A percentile compares a stretch with the other conserved stretches of the same genome.
Conservation (phyloP, 441 rosid species). For the Populus hybrid region DNA sequence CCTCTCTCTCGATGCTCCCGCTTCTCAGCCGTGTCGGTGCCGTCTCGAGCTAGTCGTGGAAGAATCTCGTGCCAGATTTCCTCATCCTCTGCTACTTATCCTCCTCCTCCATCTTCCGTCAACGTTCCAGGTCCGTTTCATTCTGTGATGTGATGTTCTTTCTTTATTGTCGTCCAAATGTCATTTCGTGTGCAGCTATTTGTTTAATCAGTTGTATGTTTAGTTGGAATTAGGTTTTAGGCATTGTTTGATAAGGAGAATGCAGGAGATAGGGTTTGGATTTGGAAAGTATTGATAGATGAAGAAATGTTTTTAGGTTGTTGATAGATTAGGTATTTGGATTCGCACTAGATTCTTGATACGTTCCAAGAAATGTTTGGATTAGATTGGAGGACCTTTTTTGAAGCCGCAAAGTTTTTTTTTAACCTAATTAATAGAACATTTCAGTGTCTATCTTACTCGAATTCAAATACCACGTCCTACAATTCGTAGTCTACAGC, state of each 20-base stretch:
- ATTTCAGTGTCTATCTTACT: background rate
- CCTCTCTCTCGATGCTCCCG: conserved; percentile 21
- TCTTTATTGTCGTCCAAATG: background rate
- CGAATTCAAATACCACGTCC: too few species aligned
- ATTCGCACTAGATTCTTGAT: background rate
- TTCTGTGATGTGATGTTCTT: background rate
- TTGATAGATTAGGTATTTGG: background rate
- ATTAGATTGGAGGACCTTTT: background rate
- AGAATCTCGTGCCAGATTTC: conserved; percentile 66
- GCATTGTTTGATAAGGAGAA: background rate
- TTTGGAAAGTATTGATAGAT: background rate
- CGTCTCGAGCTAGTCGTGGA: conserved; percentile 39
- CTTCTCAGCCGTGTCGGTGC: conserved; percentile 33
- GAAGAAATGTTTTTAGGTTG: background rate
- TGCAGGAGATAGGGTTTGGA: background rate
- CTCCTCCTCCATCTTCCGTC: conserved; percentile 52
- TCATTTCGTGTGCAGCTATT: background rate
- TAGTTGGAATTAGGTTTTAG: conserved; percentile 24
- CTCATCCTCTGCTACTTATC: conserved; percentile 34
- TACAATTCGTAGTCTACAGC: background rate
- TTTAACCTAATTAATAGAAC: background rate
- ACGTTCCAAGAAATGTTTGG: background rate
- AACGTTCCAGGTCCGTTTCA: conserved; percentile 39
- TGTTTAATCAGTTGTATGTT: background rate
- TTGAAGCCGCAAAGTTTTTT: background rate